Conservation (phyloP, 768 basidiomycete species). For the Serendipita sp. region DNA sequence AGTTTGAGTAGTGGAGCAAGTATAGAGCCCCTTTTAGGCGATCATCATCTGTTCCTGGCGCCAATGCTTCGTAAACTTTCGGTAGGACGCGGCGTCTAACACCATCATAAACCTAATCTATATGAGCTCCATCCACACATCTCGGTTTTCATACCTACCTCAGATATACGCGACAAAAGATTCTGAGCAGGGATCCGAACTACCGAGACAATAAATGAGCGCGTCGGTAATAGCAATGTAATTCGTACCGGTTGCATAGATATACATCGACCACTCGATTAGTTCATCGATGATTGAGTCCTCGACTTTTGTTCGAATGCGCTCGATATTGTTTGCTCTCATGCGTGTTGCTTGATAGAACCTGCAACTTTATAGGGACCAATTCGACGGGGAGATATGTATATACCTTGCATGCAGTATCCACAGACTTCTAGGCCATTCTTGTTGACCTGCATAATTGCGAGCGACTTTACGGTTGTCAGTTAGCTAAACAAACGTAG, state of each 20-base stretch:
- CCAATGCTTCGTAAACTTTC: slow-evolving; percentile 36
- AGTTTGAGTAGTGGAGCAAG: slow-evolving; percentile 48
- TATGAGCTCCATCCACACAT: not conserved
- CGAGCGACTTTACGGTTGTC: slow-evolving; percentile 30
- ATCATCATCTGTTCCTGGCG: slow-evolving; percentile 64
- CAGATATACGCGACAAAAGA: not conserved
- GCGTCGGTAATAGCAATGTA: not conserved
- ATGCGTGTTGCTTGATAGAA: slow-evolving; percentile 41
- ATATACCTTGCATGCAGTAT: slow-evolving; percentile 48
- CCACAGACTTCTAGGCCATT: slow-evolving; percentile 59
- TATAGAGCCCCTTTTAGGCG: slow-evolving; percentile 87
- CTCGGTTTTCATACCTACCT: not conserved
- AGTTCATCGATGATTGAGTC: slow-evolving; percentile 54
- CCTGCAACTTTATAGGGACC: slow-evolving; percentile 8
- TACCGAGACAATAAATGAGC: not conserved
- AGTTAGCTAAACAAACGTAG: slow-evolving; percentile 10
- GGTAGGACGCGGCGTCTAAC: slow-evolving; percentile 48
- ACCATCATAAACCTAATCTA: slow-evolving; percentile 46
- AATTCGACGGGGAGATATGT: not conserved
- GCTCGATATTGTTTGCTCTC: slow-evolving; percentile 60
- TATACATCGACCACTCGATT: slow-evolving; percentile 62
- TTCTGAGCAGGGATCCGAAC: not conserved
- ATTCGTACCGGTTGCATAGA: slow-evolving; percentile 37
- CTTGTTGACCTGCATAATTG: slow-evolving; percentile 52
- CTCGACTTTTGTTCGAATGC: slow-evolving; percentile 41